Evolutionary conservation across 176 grass and related monocot species (phyloP).

Genomic region (Aegilops bicornis): DNA sequence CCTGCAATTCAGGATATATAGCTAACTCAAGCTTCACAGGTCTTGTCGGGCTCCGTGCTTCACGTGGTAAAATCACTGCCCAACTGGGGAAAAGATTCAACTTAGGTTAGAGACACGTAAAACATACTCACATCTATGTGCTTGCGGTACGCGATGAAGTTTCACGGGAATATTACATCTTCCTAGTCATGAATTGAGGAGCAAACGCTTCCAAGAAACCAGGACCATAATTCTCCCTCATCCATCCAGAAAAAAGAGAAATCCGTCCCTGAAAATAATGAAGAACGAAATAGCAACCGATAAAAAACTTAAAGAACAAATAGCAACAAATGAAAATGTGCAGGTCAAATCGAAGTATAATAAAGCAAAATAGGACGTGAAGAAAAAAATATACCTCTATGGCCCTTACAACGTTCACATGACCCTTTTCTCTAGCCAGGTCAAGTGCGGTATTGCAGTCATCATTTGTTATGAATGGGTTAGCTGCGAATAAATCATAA

Average conservation of each 20-base stretch:
- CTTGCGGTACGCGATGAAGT: not conserved
- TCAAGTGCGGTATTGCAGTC: conserved; percentile 94
- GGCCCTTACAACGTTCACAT: conserved; percentile 79
- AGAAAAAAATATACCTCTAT: conserved; percentile 70
- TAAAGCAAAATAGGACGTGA: not conserved
- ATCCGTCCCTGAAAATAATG: conserved; percentile 54
- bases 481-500: conserved; percentile 50
- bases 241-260: conserved; percentile 84
- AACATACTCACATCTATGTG: conserved; percentile 18
- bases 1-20: conserved; percentile 79
- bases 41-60: conserved; percentile 48
- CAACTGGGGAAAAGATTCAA: conserved; percentile 55
- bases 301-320: not conserved
- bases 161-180: conserved; percentile 48
- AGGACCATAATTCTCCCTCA: conserved; percentile 85
- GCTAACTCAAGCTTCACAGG: conserved; percentile 73
- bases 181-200: conserved; percentile 78
- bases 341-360: not conserved
- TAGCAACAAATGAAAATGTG: not conserved
- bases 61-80: conserved; percentile 75
- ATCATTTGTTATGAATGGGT: conserved; percentile 85
- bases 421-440: conserved; percentile 90
- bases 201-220: conserved; percentile 86
- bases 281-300: conserved; percentile 18
- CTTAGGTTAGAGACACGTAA: conserved; percentile 3